Evolutionary conservation across 2,329 filamentous ascomycete species (phyloP).

Genomic region (Hortaea sp.): DNA sequence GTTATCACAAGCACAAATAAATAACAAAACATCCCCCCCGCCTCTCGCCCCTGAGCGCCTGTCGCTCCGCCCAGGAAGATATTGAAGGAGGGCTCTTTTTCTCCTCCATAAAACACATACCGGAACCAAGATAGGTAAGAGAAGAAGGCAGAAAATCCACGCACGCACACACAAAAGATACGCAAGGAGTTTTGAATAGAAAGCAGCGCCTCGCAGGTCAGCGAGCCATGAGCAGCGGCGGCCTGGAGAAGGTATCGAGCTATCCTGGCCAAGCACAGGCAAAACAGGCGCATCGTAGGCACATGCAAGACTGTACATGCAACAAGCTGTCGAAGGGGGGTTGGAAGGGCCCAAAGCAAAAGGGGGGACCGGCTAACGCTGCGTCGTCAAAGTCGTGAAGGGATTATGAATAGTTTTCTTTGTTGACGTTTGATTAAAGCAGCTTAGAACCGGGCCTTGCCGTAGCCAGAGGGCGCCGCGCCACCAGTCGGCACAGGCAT

Average conservation of each 20-base stretch:
- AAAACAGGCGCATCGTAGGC: neutral
- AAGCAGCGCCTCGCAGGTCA: neutral
- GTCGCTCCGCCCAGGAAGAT: neutral
- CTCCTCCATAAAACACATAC: too few species aligned
- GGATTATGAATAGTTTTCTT: neutral
- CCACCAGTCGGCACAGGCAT: neutral
- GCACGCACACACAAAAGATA: neutral
- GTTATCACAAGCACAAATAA: neutral
- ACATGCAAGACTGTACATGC: neutral
- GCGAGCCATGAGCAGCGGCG: neutral
- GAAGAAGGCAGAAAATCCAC: neutral
- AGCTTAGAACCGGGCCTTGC: neutral
- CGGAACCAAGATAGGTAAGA: too few species aligned
- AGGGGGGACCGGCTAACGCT: neutral
- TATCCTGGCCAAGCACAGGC: neutral
- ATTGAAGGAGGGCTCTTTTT: too few species aligned
- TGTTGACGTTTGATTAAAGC: neutral
- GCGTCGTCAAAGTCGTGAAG: neutral
- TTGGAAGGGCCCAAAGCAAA: neutral
- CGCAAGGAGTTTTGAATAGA: neutral
- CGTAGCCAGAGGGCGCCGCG: neutral
- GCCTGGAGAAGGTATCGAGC: slow-evolving; percentile 1
- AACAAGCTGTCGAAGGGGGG: too few species aligned
- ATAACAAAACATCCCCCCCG: neutral
- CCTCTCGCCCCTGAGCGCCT: neutral